These are phyloP conservation scores for Synchytrium microbalum DNA, from an alignment of 371 early-diverging fungal genomes.

Conservation along the genomic window DNA sequence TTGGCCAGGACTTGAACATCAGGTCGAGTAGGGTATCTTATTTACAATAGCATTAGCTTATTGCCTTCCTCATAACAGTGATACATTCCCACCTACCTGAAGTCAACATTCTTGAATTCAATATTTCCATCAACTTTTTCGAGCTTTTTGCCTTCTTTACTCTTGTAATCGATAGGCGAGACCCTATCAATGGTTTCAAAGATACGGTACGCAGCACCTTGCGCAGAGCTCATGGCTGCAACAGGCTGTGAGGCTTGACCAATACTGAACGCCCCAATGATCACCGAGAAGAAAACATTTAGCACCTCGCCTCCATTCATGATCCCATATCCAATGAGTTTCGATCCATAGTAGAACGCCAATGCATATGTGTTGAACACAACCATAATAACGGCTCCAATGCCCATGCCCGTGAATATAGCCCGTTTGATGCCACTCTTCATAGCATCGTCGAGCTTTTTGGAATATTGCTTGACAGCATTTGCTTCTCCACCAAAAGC, in stretches of 20 bases:
- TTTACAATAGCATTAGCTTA: too few relatives aligned
- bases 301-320: conserved; percentile 37
- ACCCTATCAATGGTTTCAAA: conserved; percentile 60
- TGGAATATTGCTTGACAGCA: conserved; percentile 53
- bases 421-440: conserved; percentile 25
- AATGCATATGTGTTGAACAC: conserved; percentile 43
- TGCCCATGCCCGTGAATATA: conserved; percentile 7
- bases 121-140: conserved; percentile 41
- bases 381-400: background rate
- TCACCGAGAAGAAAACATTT: conserved; percentile 45
- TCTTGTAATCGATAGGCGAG: conserved; percentile 49
- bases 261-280: conserved; percentile 23
- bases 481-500: conserved; percentile 57
- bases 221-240: background rate
- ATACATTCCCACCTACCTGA: too few relatives aligned
- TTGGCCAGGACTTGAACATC: conserved; percentile 25
- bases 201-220: conserved; percentile 44
- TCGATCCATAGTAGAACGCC: conserved; percentile 57
- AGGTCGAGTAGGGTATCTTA: conserved; percentile 40
- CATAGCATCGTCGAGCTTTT: conserved; percentile 27
- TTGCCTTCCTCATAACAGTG: too few relatives aligned
- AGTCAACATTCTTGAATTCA: conserved; percentile 56
- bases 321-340: conserved; percentile 38
- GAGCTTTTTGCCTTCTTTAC: conserved; percentile 40
- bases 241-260: conserved; percentile 10